Evolutionary conservation across 345 rosid species (phyloP), one percentile per base, ranked within the genome.

Genomic region (Hibiscus syriacus): DNA sequence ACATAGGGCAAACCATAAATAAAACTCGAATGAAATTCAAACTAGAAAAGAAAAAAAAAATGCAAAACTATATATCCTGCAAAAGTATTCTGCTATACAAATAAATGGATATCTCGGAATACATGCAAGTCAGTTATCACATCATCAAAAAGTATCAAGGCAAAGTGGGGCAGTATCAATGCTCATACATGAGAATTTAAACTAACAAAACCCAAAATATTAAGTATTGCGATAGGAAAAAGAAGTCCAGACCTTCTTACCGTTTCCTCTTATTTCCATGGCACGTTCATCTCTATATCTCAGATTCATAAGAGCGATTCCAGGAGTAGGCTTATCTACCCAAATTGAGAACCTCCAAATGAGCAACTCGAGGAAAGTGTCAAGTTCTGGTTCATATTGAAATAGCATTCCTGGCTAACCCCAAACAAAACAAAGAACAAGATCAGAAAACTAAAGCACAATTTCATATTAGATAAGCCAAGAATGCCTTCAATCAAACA

Each of bases 241-340:
- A n/a, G n/a, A n/a, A n/a, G n/a, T n/a, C n/a, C n/a, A n/a, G n/a
- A n/a, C n/a, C n/a, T 68, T 56, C 78, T 59, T 63, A 93, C 98
- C 73, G 80, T 83, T 86, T 61, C 76, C 85, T 66, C 77, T 80
- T 39, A 70, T 48, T 56, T 78, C 78, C 27, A 75, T 46, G 6
- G 84, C 84, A 20, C 91, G 87, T 67, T 90, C 99, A 75, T 94
- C 98, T 79, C 95, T 81, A 68, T 86, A 94, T 68, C 99, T 73
- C 74, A 91, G 82, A 82, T 94, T 91, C 97, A 91, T 87, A 57
- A 94, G 84, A 73, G 87, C 97, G 72, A 72, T 91, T 50, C 99
- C 99, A 0, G 99, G 99, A 63, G 98, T 89, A 20, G 99, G 97
- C 82, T 94, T 87, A n/a, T n/a, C n/a, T n/a, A n/a, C n/a, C n/a